Base-by-base conservation (phyloP, 2,329 filamentous ascomycete genomes). In the Graphilbum fragrans region DNA sequence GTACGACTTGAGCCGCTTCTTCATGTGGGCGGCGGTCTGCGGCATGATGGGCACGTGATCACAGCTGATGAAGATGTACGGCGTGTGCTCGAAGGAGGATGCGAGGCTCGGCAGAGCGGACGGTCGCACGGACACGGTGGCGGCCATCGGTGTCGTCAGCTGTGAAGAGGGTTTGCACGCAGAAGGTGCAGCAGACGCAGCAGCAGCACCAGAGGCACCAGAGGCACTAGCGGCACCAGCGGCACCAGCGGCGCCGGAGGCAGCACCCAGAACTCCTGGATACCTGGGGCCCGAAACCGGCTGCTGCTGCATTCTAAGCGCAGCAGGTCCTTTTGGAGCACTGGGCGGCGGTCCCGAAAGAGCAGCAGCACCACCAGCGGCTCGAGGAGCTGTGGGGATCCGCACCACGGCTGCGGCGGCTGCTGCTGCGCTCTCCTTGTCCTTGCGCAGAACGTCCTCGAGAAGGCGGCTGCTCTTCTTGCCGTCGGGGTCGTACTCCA, bases 41-140 rank as follows among this genome's bases (percentile, higher is more conserved):
- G 74, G 72, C 55, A 95, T 76, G 12, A 94, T 83, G 2, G 92
- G 92, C 2, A 98, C 90, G 50, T 82, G 87, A 45, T 80, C 75
- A 50, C 85, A 77, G n/a, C 86, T 72, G 43, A 98, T 82, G 56
- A 94, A 95, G 31, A 96, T 80, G 56, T 94, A 95, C 0, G 92
- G 92, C 45, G 85, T 80, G 39, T 78, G 74, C 54, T 81, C 78
- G 39, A 95, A 75, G 48, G 80, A 78, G 27, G 72, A 65, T 19
- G 82, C 64, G 35, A 94, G 70, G 3, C 74, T 75, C 39, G 77
- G 74, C 27, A 71, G 66, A 56, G 88, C 84, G 22, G 85, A 65
- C 5, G 29, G 29, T 31, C 23, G 9, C 78, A 54, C 39, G 35
- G 35, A 22, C 43, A 46, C 1, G 18, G 72, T 65, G 29, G 41